Evolutionary conservation across 2,329 filamentous ascomycete species (phyloP).

Genomic region (Byssochlamys sp.): DNA sequence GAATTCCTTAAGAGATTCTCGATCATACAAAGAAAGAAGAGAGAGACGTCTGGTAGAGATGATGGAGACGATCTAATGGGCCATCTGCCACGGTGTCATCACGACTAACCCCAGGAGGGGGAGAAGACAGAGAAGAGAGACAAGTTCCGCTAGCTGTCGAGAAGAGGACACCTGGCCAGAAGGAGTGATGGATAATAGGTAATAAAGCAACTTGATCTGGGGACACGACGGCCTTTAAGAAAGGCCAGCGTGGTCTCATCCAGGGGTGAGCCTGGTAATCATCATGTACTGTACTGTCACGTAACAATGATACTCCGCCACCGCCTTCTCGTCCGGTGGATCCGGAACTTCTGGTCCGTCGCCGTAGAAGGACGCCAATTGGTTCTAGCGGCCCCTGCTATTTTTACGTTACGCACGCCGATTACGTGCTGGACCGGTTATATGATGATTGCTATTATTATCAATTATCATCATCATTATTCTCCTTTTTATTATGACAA

Average conservation of each 20-base stretch:
- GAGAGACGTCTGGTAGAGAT: constrained; percentile 2
- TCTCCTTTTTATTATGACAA: too few species aligned
- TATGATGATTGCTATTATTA: too few species aligned
- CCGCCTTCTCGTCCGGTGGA: too few species aligned
- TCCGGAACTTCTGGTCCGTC: neutral
- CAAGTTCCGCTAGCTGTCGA: constrained; percentile 3
- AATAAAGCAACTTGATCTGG: too few species aligned
- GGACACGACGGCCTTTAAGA: constrained; percentile 18
- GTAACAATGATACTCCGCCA: neutral
- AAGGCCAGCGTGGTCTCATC: constrained; percentile 33
- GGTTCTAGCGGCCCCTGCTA: too few species aligned
- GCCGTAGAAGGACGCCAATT: neutral
- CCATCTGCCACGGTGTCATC: constrained; percentile 30
- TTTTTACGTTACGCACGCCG: too few species aligned
- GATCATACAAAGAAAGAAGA: neutral
- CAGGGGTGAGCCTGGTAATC: neutral
- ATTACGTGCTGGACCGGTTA: too few species aligned
- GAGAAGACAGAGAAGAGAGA: constrained; percentile 2
- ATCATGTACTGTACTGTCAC: neutral
- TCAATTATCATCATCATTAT: too few species aligned
- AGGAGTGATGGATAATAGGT: constrained; percentile 6
- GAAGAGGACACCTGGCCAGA: constrained; percentile 29
- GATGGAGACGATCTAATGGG: constrained; percentile 5
- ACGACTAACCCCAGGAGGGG: constrained; percentile 16
- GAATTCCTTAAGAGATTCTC: neutral